Conservation (phyloP, 1,284 basidiomycete species). For the Schizophyllum amplum region DNA sequence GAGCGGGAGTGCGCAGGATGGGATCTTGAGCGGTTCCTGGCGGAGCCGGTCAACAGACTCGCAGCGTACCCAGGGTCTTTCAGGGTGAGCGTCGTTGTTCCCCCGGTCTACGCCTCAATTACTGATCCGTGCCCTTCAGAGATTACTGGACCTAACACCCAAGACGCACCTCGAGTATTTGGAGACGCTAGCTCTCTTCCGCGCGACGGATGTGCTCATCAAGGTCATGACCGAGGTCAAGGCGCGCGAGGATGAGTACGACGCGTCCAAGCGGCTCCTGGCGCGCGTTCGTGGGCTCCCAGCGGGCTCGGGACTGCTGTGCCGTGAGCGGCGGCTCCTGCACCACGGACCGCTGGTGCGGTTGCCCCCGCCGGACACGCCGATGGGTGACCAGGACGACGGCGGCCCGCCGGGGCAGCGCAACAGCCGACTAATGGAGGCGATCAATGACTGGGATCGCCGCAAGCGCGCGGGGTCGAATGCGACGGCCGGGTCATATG, state of each 20-base stretch:
- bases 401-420: constrained; percentile 2
- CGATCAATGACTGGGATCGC: constrained; percentile 34
- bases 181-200: constrained; percentile 56
- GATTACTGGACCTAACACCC: constrained; percentile 61
- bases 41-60: constrained; percentile 70
- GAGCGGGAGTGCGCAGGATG: constrained; percentile 46
- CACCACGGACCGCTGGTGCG: constrained; percentile 54
- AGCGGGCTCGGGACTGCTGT: constrained; percentile 40
- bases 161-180: constrained; percentile 62
- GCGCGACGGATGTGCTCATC: constrained; percentile 61
- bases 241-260: constrained; percentile 75
- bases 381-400: constrained; percentile 10
- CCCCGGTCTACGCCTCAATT: background rate
- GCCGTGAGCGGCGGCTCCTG: constrained; percentile 65
- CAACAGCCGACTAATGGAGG: constrained; percentile 29
- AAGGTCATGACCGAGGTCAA: constrained; percentile 78
- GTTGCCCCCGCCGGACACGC: constrained; percentile 12
- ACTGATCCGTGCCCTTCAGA: constrained; percentile 17
- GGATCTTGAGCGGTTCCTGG: constrained; percentile 58
- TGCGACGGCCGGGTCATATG: constrained; percentile 21
- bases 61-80: constrained; percentile 69
- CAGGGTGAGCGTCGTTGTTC: constrained; percentile 42
- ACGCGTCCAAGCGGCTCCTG: constrained; percentile 56
- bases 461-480: constrained; percentile 37
- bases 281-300: constrained; percentile 55